Evolutionary conservation across 2,329 filamentous ascomycete genomes (phyloP).

Genomic region (Lecanicillium sp.): DNA sequence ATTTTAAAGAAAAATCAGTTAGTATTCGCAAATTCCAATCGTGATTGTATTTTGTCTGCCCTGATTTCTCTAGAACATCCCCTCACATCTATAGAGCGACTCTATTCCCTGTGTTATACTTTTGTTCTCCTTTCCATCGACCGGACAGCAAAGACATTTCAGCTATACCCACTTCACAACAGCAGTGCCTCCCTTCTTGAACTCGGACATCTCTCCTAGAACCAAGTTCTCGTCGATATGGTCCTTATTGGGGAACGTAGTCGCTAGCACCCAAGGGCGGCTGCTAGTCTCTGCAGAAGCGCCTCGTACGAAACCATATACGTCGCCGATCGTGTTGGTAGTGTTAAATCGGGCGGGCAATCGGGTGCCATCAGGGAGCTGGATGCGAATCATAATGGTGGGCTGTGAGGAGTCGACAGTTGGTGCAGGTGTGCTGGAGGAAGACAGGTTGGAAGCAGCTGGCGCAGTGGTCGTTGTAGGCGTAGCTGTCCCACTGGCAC

Average conservation of each 20-base stretch:
- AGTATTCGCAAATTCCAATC: too few species aligned
- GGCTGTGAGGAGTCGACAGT: constrained; percentile 58
- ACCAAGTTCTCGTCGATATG: constrained; percentile 58
- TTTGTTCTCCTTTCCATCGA: not conserved
- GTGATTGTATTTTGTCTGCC: not conserved
- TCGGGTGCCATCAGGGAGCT: constrained; percentile 69
- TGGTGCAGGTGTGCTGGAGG: constrained; percentile 21
- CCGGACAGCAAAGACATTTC: too few species aligned
- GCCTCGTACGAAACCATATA: constrained; percentile 67
- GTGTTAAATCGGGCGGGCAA: constrained; percentile 78
- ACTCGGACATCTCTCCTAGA: constrained; percentile 54
- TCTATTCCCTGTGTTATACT: not conserved
- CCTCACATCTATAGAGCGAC: not conserved
- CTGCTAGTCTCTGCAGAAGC: constrained; percentile 48
- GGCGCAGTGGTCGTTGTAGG: constrained; percentile 23
- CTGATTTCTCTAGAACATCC: not conserved
- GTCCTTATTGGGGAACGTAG: constrained; percentile 78
- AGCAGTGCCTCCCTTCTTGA: constrained; percentile 58
- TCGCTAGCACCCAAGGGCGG: constrained; percentile 68
- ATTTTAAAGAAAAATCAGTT: too few species aligned
- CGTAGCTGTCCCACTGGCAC: constrained; percentile 26
- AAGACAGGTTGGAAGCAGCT: constrained; percentile 22
- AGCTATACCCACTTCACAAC: constrained; percentile 51
- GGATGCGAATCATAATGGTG: constrained; percentile 64
- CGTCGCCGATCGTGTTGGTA: constrained; percentile 66